Percentiles rank a stretch among this genome's conserved stretches.
phyloP scores from a whole-genome alignment of 495 filamentous ascomycete genomes.

The Podospora appendiculata region DNA sequence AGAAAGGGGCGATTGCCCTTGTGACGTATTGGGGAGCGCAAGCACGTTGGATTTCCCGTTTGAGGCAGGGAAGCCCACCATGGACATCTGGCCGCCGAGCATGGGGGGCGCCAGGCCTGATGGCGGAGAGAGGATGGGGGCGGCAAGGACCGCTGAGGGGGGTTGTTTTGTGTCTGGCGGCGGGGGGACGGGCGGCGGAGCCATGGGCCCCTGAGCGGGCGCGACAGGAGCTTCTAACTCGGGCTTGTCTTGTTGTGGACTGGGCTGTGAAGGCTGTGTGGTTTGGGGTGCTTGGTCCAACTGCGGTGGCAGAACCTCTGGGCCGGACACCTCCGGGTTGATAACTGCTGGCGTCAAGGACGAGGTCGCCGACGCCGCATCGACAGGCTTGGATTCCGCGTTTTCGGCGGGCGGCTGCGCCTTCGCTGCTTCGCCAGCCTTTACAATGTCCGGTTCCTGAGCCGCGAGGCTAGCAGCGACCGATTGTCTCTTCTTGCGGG shows the following conservation, averaged over 20 bases:
- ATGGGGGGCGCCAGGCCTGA: conserved; percentile 10
- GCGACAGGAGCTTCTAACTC: too few relatives aligned
- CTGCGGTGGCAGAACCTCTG: background rate
- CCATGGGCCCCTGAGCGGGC: conserved; percentile 8
- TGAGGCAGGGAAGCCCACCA: conserved; percentile 11
- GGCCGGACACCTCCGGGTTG: background rate
- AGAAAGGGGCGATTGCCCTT: conserved; percentile 32
- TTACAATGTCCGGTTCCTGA: conserved; percentile 21
- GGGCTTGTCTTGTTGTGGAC: too few relatives aligned
- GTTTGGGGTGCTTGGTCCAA: too few relatives aligned
- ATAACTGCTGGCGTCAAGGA: background rate
- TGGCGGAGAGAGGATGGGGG: conserved; percentile 30
- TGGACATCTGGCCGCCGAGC: conserved; percentile 15
- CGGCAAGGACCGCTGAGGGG: conserved; percentile 32
- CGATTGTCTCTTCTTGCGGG: conserved; percentile 38
- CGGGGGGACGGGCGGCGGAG: conserved; percentile 14
- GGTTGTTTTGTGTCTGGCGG: conserved; percentile 22
- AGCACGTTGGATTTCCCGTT: conserved; percentile 29
- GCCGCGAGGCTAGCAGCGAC: conserved; percentile 13
- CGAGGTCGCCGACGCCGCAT: background rate
- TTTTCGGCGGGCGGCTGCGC: conserved; percentile 12
- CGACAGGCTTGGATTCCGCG: conserved; percentile 7
- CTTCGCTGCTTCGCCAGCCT: conserved; percentile 12
- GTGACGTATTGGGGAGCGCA: conserved; percentile 35
- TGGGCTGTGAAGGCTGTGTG: too few relatives aligned